These are phyloP conservation scores for Cladosporium sp. DNA, from an alignment of 2,329 filamentous ascomycete genomes.

Conservation along the genomic window DNA sequence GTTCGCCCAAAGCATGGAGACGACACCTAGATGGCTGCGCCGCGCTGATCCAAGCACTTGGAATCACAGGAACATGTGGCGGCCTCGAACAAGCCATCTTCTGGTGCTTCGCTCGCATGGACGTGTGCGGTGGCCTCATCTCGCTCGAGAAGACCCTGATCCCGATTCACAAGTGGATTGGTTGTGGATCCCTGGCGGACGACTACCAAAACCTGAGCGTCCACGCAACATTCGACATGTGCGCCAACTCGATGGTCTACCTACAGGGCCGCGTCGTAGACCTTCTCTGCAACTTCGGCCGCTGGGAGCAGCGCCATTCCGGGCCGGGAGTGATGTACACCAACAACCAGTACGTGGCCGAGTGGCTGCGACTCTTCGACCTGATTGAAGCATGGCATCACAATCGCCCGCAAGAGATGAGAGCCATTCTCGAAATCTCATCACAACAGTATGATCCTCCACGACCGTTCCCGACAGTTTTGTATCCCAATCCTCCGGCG, in stretches of 20 bases:
- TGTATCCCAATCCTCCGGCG: constrained; percentile 45
- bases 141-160: constrained; percentile 49
- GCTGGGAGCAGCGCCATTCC: constrained; percentile 26
- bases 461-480: constrained; percentile 37
- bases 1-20: constrained; percentile 49
- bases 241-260: constrained; percentile 58
- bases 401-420: constrained; percentile 30
- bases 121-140: constrained; percentile 54
- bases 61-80: constrained; percentile 49
- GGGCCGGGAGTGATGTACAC: constrained; percentile 26
- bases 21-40: constrained; percentile 56
- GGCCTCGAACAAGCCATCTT: constrained; percentile 53
- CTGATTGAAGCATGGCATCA: constrained; percentile 32
- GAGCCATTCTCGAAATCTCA: constrained; percentile 32
- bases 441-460: constrained; percentile 15
- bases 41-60: constrained; percentile 48
- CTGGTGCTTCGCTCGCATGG: constrained; percentile 58
- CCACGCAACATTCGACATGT: constrained; percentile 45
- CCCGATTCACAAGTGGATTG: constrained; percentile 47
- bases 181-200: constrained; percentile 35
- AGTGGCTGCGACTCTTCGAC: constrained; percentile 32
- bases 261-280: constrained; percentile 47
- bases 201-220: constrained; percentile 35
- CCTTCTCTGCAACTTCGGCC: constrained; percentile 27
- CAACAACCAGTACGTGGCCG: constrained; percentile 15